phyloP scores from a whole-genome alignment of 2,329 filamentous ascomycete genomes.

The Mycosphaerella arachidis region DNA sequence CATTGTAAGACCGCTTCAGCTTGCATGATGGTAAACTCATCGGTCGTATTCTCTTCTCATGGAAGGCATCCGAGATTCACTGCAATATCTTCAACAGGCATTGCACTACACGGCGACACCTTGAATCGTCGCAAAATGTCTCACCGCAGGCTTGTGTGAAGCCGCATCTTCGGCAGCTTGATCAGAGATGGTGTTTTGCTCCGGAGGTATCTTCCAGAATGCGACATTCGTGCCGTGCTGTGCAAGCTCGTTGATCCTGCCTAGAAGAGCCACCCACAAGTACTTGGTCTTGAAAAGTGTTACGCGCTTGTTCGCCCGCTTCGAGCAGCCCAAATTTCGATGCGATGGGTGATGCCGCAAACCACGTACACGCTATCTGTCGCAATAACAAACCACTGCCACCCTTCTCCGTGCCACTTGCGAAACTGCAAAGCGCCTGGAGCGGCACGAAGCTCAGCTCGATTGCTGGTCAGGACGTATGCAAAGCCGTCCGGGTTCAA shows the following conservation, averaged over 20 bases:
- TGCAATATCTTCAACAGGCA: too few relatives aligned
- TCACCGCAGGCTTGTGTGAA: too few relatives aligned
- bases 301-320: not conserved
- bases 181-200: conserved; percentile 1
- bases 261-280: conserved; percentile 1
- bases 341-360: conserved; percentile 3
- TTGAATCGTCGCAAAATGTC: too few relatives aligned
- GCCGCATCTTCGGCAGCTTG: not conserved
- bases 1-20: too few relatives aligned
- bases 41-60: too few relatives aligned
- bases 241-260: conserved; percentile 2
- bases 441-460: conserved; percentile 6
- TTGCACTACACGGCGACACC: too few relatives aligned
- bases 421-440: conserved; percentile 2
- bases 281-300: conserved; percentile 1
- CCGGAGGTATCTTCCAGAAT: conserved; percentile 5
- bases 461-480: conserved; percentile 3
- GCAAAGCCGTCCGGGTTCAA: not conserved
- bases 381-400: not conserved
- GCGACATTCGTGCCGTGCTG: conserved; percentile 1
- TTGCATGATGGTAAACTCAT: too few relatives aligned
- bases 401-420: conserved; percentile 3
- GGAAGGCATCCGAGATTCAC: too few relatives aligned
- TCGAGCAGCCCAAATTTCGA: conserved; percentile 1
- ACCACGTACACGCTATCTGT: conserved; percentile 3